A percentile compares a stretch with the other conserved stretches of the same genome.
Evolutionary conservation across 2,329 filamentous ascomycete species (phyloP).

Genomic region (Diaporthe citriasiana): DNA sequence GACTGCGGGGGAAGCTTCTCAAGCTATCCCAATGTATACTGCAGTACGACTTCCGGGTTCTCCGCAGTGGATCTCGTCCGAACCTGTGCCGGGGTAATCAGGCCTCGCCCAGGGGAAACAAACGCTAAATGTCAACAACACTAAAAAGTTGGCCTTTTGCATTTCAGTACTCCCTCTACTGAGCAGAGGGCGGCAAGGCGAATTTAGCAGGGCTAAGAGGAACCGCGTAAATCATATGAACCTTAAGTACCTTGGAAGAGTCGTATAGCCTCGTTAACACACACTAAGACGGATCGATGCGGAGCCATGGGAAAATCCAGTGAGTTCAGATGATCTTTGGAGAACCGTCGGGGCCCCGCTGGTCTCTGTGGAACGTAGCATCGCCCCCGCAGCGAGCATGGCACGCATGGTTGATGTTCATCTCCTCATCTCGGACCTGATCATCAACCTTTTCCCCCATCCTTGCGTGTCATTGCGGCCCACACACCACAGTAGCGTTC

Average conservation of each 20-base stretch:
- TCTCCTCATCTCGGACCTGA: conserved; percentile 25
- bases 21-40: background rate
- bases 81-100: background rate
- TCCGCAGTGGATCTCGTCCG: background rate
- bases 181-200: too few species aligned
- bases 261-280: background rate
- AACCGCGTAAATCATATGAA: background rate
- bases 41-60: background rate
- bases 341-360: background rate
- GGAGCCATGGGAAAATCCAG: background rate
- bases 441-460: conserved; percentile 28
- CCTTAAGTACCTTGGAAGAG: background rate
- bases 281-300: background rate
- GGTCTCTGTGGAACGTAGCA: conserved; percentile 22
- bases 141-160: background rate
- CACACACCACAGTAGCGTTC: background rate
- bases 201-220: too few species aligned
- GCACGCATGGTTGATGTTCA: conserved; percentile 10
- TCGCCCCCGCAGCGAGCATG: conserved; percentile 18
- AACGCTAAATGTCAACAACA: background rate
- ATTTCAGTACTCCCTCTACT: background rate
- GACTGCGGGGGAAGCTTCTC: background rate
- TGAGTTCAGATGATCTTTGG: conserved; percentile 6
- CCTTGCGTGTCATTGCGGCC: conserved; percentile 18
- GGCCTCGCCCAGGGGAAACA: background rate